Evolutionary conservation across 2,329 filamentous ascomycete species (phyloP), one percentile per base, ranked within the genome.

Genomic region (Dactylonectria macrodidyma): DNA sequence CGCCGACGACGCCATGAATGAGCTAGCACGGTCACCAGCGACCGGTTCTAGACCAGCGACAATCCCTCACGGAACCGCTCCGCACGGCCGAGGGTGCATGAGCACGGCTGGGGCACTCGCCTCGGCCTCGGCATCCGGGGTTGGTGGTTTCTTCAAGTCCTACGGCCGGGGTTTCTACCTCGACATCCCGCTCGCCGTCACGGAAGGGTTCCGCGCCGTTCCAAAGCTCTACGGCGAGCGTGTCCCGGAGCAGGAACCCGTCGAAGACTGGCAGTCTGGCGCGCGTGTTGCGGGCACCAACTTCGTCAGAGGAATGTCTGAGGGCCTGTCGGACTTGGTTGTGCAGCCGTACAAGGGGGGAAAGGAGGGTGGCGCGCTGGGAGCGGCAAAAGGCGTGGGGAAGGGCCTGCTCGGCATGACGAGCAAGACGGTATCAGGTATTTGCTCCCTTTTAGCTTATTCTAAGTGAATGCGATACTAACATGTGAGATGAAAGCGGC

Each of bases 191-290:
- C 11, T 75, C 3, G 72, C 73, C 0, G 46, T 75, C 0, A 65
- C 73, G 3, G 73, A 75, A 61, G 73, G 71, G 0, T 69, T 70
- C 56, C 69, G 71, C 2, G 66, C 71, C 0, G 70, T 71, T 0
- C 73, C 73, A 2, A 59, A 55, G 0, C 65, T 69, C 14, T 65
- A 68, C 26, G 62, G 65, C 14, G 66, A 67, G 22, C 36, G 61
- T 7, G 63, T 71, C 1, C 61, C 66, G 3, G 68, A 72, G 44
- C 54, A 72, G n/a, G 69, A 64, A 33, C 59, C 55, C 5, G 30
- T 71, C 12, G 51, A 65, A 26, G 47, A 67, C 30, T 71, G 68
- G 70, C 51, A 67, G 34, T 69, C 70, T 3, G 66, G 69, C 3
- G 50, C 65, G 0, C 62, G 59, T 2, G 62, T 71, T 3, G 62